Base-by-base conservation (phyloP, 1,284 basidiomycete species). In the Cronartium quercuum region DNA sequence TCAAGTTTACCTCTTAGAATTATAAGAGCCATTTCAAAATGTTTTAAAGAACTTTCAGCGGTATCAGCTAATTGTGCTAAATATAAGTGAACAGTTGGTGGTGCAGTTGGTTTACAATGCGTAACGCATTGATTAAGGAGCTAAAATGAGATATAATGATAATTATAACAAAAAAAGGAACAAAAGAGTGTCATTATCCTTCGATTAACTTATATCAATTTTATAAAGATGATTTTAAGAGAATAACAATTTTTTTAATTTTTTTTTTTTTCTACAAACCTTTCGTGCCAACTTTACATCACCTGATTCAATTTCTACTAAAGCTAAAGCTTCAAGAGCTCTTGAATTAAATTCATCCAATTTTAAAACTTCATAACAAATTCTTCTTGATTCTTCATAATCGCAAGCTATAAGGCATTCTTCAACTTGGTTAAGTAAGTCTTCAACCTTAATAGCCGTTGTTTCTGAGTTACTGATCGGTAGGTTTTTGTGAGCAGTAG, bases 41-140 rank as follows among this genome's bases (percentile, higher is more conserved):
- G 88, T 21, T 86, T 83, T n/a, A 96, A 83, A 1, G 92, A 91
- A 68, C 86, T 82, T 76, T 87, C 86, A 0, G 93, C 91, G 62
- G 92, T 88, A 7, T 88, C 87, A 47, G 86, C 88, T 21, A 93
- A 85, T 81, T 96, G 94, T 0, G 93, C 94, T 38, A 97, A 88
- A 82, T 96, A 95, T 0, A 96, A 85, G 82, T 94, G 88, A 35
- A 78, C 78, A 6, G 91, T 90, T 34, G 91, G 90, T 3, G 91
- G 87, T 0, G 91, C 90, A n/a, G 90, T 77, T 73, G 42, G 15
- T 76, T 57, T 76, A 29, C 9, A 66, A 61, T 55, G 71, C 76
- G 74, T 24, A n/a, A 71, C 37, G 35, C 58, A 75, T 66, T 65
- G 63, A 38, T 58, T 51, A 34, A 75, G 76, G 13, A 66, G 29